A percentile compares a stretch with the other conserved stretches of the same genome.
Conservation (phyloP, 1,139 yeast genomes). For the Sugiyamaella pinicola region DNA sequence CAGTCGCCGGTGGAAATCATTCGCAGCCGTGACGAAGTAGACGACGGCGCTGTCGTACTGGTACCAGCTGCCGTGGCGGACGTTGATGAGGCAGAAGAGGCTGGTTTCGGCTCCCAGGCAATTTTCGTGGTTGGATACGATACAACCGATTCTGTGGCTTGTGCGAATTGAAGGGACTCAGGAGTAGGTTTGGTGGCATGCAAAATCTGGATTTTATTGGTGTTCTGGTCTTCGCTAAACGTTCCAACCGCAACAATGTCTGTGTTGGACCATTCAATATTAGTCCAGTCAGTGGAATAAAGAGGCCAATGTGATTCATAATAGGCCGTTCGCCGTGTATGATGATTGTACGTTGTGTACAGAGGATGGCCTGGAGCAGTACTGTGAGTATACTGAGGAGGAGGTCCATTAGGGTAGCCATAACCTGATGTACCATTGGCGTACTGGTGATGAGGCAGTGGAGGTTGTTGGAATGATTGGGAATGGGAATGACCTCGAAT, state of each 20-base stretch:
- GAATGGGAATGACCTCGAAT: constrained; percentile 14
- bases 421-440: constrained; percentile 3
- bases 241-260: constrained; percentile 67
- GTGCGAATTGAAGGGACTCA: constrained; percentile 31
- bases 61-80: not conserved
- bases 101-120: constrained; percentile 66
- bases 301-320: constrained; percentile 65
- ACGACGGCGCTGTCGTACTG: constrained; percentile 3
- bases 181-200: constrained; percentile 33
- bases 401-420: not conserved
- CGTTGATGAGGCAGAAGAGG: constrained; percentile 13
- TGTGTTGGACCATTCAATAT: constrained; percentile 42
- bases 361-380: constrained; percentile 7
- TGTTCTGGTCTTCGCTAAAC: constrained; percentile 68
- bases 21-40: constrained; percentile 38
- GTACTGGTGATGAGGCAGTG: constrained; percentile 2
- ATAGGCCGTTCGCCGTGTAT: constrained; percentile 51
- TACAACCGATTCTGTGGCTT: constrained; percentile 54
- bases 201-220: constrained; percentile 45
- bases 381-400: constrained; percentile 2
- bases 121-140: constrained; percentile 70
- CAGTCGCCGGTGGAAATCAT: constrained; percentile 74
- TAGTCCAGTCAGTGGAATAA: constrained; percentile 69
- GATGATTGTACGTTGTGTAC: constrained; percentile 5
- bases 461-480: constrained; percentile 7